These are phyloP conservation scores for Aegilops longissima DNA, from an alignment of 176 grass and related monocot genomes.

Conservation along the genomic window DNA sequence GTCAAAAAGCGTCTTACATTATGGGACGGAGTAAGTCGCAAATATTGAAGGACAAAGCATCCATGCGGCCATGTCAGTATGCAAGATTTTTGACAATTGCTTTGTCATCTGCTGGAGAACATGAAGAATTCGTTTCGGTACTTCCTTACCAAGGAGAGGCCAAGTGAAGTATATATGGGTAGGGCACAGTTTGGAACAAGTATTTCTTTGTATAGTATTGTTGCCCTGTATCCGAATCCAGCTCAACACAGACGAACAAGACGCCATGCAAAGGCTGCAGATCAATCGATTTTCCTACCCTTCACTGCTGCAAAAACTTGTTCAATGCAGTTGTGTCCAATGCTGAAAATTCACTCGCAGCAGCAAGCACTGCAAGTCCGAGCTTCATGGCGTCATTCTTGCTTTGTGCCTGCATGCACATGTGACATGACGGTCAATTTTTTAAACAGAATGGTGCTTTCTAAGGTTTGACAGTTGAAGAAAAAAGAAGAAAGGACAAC, in stretches of 20 bases:
- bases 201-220: neutral
- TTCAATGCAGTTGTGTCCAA: constrained; percentile 60
- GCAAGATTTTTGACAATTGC: neutral
- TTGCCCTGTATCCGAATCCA: neutral
- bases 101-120: neutral
- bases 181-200: neutral
- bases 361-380: constrained; percentile 59
- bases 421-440: neutral
- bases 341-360: constrained; percentile 65
- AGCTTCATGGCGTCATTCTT: constrained; percentile 73
- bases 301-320: constrained; percentile 62
- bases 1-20: too few species aligned
- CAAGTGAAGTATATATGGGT: neutral
- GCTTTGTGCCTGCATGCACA: constrained; percentile 54
- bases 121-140: neutral
- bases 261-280: neutral
- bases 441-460: neutral
- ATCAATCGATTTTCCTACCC: neutral
- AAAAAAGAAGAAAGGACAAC: constrained; percentile 24
- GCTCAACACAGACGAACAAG: constrained; percentile 8
- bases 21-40: neutral
- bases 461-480: neutral
- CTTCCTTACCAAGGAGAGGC: neutral
- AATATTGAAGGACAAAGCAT: neutral
- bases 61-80: neutral